Percentiles rank a stretch among this genome's conserved stretches.
phyloP scores from a whole-genome alignment of 495 filamentous ascomycete species.

The Aspergillus cavernicola region DNA sequence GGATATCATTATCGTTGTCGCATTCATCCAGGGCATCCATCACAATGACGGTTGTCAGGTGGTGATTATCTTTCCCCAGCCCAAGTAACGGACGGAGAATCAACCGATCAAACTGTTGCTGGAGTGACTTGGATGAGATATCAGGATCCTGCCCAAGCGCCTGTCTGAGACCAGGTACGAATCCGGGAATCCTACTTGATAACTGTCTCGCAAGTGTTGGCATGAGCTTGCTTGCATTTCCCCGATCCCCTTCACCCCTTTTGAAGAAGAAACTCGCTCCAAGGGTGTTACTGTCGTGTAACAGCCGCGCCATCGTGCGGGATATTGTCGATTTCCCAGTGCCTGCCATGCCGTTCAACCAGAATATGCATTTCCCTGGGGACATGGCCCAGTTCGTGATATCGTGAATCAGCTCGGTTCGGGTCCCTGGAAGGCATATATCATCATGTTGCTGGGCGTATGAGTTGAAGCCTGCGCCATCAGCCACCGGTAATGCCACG shows the following conservation, averaged over 20 bases:
- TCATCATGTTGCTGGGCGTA: too few species aligned
- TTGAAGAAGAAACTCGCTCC: not conserved
- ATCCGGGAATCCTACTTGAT: not conserved
- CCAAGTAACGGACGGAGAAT: too few species aligned
- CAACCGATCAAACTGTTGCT: too few species aligned
- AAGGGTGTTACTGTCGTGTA: not conserved
- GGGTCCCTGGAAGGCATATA: not conserved
- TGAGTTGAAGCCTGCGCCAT: constrained; percentile 37
- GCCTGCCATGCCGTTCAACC: not conserved
- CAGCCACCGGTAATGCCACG: constrained; percentile 53
- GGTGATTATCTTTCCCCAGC: too few species aligned
- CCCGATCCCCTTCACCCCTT: not conserved
- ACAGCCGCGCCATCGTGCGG: not conserved
- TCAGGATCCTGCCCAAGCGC: too few species aligned
- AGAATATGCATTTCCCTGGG: not conserved
- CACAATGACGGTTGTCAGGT: too few species aligned
- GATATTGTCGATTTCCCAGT: constrained; percentile 6
- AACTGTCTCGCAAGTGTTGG: not conserved
- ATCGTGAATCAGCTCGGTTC: not conserved
- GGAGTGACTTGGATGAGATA: too few species aligned
- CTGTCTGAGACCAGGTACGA: not conserved
- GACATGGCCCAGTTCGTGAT: not conserved
- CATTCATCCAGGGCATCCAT: constrained; percentile 43
- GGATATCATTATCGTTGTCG: constrained; percentile 36
- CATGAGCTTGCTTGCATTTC: not conserved